Conservation (phyloP, 2,329 filamentous ascomycete genomes). For the Talaromyces sp. region DNA sequence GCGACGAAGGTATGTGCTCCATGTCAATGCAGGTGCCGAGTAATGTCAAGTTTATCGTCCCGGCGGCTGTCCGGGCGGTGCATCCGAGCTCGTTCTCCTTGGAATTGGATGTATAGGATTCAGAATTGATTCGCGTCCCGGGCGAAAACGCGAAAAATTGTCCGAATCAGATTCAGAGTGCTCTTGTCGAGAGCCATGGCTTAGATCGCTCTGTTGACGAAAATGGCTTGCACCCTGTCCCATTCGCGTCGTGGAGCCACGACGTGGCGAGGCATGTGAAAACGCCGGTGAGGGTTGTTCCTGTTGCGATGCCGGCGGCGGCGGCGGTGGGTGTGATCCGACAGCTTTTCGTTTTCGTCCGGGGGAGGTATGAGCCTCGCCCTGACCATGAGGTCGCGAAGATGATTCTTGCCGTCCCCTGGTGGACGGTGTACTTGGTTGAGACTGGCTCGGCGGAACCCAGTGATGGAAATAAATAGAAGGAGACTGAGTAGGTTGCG, state of each 20-base stretch:
- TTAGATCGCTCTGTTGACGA: conserved; percentile 19
- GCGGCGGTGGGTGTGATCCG: conserved; percentile 50
- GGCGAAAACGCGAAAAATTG: conserved; percentile 9
- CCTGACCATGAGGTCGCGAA: conserved; percentile 47
- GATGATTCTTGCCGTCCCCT: conserved; percentile 56
- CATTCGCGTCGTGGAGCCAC: not conserved
- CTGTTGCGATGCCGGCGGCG: conserved; percentile 47
- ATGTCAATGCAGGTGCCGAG: not conserved
- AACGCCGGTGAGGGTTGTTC: conserved; percentile 10
- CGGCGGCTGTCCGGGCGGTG: not conserved
- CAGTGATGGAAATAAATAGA: conserved; percentile 90
- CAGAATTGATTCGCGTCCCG: conserved; percentile 10
- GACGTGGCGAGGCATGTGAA: conserved; percentile 1
- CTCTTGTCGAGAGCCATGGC: conserved; percentile 16
- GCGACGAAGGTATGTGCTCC: not conserved
- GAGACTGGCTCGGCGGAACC: conserved; percentile 72
- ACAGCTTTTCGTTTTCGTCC: conserved; percentile 74
- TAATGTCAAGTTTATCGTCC: not conserved
- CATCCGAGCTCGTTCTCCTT: conserved; percentile 7
- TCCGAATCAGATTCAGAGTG: conserved; percentile 13
- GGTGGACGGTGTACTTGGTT: conserved; percentile 71
- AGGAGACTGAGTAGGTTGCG: conserved; percentile 61
- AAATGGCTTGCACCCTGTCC: conserved; percentile 9
- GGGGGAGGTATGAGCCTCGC: conserved; percentile 69
- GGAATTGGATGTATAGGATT: conserved; percentile 5